A percentile compares a stretch with the other conserved stretches of the same genome.
Conservation (phyloP, 176 grass and related monocot genomes). For the Cenchrus fungigraminus region DNA sequence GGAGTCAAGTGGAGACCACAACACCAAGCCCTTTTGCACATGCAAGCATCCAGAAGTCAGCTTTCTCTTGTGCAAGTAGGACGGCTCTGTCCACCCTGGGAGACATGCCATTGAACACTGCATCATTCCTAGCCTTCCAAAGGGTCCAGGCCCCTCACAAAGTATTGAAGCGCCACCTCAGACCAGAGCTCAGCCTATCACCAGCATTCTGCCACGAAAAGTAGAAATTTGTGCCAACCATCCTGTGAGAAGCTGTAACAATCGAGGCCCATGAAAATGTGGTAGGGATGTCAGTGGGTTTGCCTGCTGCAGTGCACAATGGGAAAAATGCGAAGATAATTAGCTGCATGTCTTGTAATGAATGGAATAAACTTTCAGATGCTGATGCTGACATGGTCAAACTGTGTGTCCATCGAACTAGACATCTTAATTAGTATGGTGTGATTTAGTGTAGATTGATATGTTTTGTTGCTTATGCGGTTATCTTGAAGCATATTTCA, state of each 20-base stretch:
- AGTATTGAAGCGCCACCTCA: too few species aligned
- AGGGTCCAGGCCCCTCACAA: too few species aligned
- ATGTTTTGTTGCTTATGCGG: background rate
- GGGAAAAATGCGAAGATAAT: background rate
- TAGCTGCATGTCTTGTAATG: background rate
- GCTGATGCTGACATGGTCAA: conserved; percentile 13
- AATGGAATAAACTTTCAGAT: background rate
- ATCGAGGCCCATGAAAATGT: background rate
- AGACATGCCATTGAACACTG: too few species aligned
- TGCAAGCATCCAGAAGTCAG: too few species aligned
- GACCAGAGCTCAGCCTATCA: too few species aligned
- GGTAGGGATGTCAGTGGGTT: background rate
- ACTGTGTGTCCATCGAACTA: background rate
- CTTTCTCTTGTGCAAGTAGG: too few species aligned
- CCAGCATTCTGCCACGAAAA: too few species aligned
- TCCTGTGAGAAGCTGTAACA: background rate
- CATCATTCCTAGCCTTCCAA: too few species aligned
- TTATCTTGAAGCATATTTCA: conserved; percentile 18
- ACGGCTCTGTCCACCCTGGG: too few species aligned
- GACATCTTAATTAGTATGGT: background rate
- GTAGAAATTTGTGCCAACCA: background rate
- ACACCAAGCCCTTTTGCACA: too few species aligned
- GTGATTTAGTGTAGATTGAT: background rate
- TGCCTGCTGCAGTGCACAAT: background rate
- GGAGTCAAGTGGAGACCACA: too few species aligned